Evolutionary conservation across 2,329 filamentous ascomycete genomes (phyloP), one percentile per base, ranked within the genome.

Genomic region (Thermothelomyces thermophilus): DNA sequence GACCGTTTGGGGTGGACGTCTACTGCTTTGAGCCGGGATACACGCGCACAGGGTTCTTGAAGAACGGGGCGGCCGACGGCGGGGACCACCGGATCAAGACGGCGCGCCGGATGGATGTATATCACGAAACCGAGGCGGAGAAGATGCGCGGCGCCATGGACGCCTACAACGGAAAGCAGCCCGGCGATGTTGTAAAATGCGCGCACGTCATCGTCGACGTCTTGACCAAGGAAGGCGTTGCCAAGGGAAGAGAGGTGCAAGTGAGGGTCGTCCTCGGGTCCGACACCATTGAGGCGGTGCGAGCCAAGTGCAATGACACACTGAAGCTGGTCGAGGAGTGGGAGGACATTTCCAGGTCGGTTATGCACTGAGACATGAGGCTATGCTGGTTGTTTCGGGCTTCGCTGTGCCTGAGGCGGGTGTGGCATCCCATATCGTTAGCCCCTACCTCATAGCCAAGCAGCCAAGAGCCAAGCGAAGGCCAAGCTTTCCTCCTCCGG

Each of bases 241-340:
- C 68, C 0, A 47, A 60, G 52, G 77, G 75, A 0, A 74, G 63
- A 55, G 68, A 73, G 17, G 64, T 83, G 1, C 80, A 79, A 0
- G 56, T 74, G 13, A 66, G 80, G 24, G 57, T 84, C 42, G 65
- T 72, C n/a, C 62, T 84, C 35, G 82, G 81, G 0, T 69, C 64
- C 7, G 80, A 83, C 61, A 65, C 65, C 6, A 58, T 74, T n/a
- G 54, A 60, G 4, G 61, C 55, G 3, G 67, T 80, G 10, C 67
- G 66, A 46, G 58, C 54, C 1, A 75, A 76, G 65, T 72, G 72
- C 48, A 62, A 65, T 40, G 58, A 62, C 9, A 75, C 72, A 0
- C 42, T 74, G 43, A 59, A 61, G 52, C 53, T 74, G 14, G 50
- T 81, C 52, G 64, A 73, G 34, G 73, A 76, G 51, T 80, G 76